Base-by-base conservation (phyloP, 2,329 filamentous ascomycete species). In the Falciphora oryzae region DNA sequence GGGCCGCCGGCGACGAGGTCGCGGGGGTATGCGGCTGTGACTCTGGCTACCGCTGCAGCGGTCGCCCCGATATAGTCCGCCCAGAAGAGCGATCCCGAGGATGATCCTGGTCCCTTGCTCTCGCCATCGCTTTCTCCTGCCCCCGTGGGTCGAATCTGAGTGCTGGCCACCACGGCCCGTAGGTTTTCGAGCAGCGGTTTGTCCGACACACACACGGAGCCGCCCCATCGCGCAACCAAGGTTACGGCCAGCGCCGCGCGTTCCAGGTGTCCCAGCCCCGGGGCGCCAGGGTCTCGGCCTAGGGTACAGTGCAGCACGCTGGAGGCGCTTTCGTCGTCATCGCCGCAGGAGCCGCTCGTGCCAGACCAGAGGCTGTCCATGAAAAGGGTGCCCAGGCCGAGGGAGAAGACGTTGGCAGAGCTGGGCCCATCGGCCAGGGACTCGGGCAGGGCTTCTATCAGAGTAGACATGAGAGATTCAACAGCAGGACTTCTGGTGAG, bases 151-250 rank as follows among this genome's bases (percentile, higher is more conserved):
- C 13, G 29, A 50, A 18, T 38, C n/a, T 10, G 18, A n/a, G 53
- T 56, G 25, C 22, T 57, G 31, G 28, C 56, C 44, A 82, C 71
- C 50, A 86, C 71, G 22, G 70, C 73, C 44, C 75, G 75, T n/a
- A 86, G 73, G 7, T 77, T 76, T 4, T 70, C 68, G 65, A 79
- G 75, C 16, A 85, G 73, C 59, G 75, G 72, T 18, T 72, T 70
- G 66, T 88, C 85, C 0, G 77, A 72, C 1, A 80, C 79, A 0
- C 80, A 80, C 4, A 87, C 72, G 60, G 84, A 83, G 2, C 86
- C 87, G 25, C 87, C 89, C 86, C 92, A 96, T 68, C 92, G 82
- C 59, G 89, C 87, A 69, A 87, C 92, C 1, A 91, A 80, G 1
- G 89, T 83, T 4, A 96, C 78, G 0, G 86, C 91, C 3, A 97